Conservation (phyloP, 2,329 filamentous ascomycete species). For the Clarireedia hainanense region DNA sequence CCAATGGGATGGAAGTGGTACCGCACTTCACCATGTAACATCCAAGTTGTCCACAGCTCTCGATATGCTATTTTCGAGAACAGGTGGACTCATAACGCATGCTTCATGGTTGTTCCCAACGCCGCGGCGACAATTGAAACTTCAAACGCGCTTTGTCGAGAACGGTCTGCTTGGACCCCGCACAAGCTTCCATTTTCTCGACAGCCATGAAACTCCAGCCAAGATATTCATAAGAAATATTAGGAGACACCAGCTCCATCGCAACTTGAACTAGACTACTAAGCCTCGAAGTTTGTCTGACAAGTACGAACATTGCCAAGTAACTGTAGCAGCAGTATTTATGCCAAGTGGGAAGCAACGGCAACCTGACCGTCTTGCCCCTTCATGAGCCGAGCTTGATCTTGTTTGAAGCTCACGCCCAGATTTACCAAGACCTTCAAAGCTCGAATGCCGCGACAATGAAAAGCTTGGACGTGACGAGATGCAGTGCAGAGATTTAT, state of each 20-base stretch:
- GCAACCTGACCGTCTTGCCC: not conserved
- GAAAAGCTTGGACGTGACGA: not conserved
- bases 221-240: not conserved
- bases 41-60: too few species aligned
- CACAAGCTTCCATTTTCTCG: not conserved
- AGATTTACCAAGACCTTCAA: not conserved
- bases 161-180: constrained; percentile 3
- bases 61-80: not conserved
- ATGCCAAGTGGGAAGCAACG: not conserved
- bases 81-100: too few species aligned
- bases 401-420: not conserved
- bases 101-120: not conserved
- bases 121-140: not conserved
- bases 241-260: not conserved
- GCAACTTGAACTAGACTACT: too few species aligned
- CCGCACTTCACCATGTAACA: too few species aligned
- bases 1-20: not conserved
- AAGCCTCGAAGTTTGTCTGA: too few species aligned
- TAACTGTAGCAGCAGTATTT: too few species aligned
- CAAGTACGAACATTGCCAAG: too few species aligned
- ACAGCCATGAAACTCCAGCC: not conserved
- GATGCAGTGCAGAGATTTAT: not conserved
- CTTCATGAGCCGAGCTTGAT: not conserved
- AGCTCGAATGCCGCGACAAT: not conserved
- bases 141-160: constrained; percentile 1